Base-by-base conservation (phyloP, 2,329 filamentous ascomycete species). In the Aspergillus transmontanensis region DNA sequence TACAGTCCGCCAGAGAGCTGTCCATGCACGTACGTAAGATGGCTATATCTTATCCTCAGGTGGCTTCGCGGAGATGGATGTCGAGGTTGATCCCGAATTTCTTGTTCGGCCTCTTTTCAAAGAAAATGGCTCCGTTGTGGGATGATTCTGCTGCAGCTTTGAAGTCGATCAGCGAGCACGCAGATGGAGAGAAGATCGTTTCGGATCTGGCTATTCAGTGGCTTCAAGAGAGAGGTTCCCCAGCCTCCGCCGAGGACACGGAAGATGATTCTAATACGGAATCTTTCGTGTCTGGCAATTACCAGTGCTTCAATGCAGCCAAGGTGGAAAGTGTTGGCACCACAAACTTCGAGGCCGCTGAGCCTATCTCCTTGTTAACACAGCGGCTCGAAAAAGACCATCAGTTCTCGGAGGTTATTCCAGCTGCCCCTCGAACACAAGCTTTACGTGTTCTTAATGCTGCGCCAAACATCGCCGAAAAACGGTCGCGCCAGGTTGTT, bases 11-110 rank as follows among this genome's bases (percentile, higher is more conserved):
- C 57, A 87, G 95, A 61, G 87, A 87, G 21, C 87, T 97, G 39
- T 90, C 92, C 2, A 96, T 97, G 86, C 89, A 94, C 66, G 85
- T 97, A 59, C 90, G 94, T 54, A 93, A 92, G 71, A 84, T 97
- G 50, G 89, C 85, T 2, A 79, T 84, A 19, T 75, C 83, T 23
- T 96, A 95, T 73, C 79, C 85, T 6, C 82, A 85, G 28, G 74
- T 89, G 11, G 80, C 82, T 46, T 80, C 85, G 2, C 83, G 86
- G 43, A 86, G 86, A 1, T 91, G 90, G 87, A 80, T 96, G 67
- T 83, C 86, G 63, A 84, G 86, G 70, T 87, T 93, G 7, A 85
- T 98, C 34, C 91, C 94, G 0, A 85, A 87, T 0, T 98, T 94
- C 72, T 89, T 93, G 70, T 97, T 97, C 70, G 95, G 95, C 56